Base-by-base conservation (phyloP, 2,329 filamentous ascomycete genomes). In the Orbilia ellipsospora region DNA sequence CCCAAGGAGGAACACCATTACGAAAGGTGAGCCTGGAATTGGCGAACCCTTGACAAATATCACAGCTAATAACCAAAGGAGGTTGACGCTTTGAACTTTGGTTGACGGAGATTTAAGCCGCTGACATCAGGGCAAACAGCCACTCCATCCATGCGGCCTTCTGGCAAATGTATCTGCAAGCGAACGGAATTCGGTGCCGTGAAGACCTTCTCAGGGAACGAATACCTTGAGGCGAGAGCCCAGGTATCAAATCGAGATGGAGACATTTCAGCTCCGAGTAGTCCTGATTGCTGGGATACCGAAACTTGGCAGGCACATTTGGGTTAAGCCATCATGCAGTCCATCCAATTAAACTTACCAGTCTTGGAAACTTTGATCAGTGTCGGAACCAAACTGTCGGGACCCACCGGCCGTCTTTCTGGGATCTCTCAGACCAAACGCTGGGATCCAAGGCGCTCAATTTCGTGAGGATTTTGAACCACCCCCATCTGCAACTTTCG, bases 381-480 rank as follows among this genome's bases (percentile, higher is more conserved):
- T 55, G 50, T 28, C 7, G 57, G 26, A 48, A 67, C 70, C 70
- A 74, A 68, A 74, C 70, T 74, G 70, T 74, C 70, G 70, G 70
- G 70, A 74, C 70, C 70, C 70, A 74, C 70, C 63, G 63, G 70
- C 70, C 70, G 70, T 74, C 70, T 68, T 74, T 51, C 70, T 74
- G 70, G 70, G 70, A 74, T 74, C 31, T 4, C 31, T 36, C 31
- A 57, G 44, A 70, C 62, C 56, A 74, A 56, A 63, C 31, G 26
- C 64, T 74, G 70, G 70, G 70, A 63, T 56, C 57, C 63, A 64
- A 74, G 57, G 63, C 18, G 59, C 59, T 67, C 63, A 67, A 36
- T 67, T 67, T 67, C 54, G 26, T 28, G 42, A 57, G 45, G 44
- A 40, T 16, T 44, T 40, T 44, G 16, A 20, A n/a, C n/a, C n/a